Evolutionary conservation across 116 monocot species (phyloP).

Genomic region (Zostera marina): DNA sequence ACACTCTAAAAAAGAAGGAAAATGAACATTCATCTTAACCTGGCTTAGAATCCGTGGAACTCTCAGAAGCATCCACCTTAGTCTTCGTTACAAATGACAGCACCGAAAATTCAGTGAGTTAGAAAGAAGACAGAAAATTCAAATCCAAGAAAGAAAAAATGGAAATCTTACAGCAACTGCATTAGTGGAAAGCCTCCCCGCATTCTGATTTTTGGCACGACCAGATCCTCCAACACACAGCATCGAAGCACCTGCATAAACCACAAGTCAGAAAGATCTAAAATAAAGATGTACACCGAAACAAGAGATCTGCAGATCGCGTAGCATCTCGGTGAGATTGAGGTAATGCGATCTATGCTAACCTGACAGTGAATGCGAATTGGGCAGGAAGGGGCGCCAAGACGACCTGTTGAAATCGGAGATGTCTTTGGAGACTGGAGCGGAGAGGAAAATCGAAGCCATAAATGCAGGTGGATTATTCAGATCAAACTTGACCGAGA

Average conservation of each 20-base stretch:
- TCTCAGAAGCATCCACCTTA: not conserved
- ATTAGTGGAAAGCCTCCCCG: not conserved
- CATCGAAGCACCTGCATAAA: not conserved
- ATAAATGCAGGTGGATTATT: too few species aligned
- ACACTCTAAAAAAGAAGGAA: not conserved
- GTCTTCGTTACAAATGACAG: not conserved
- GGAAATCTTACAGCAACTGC: conserved; percentile 8
- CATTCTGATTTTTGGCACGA: not conserved
- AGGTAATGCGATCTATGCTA: too few species aligned
- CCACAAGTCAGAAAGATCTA: not conserved
- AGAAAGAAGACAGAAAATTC: not conserved
- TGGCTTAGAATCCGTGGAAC: conserved; percentile 4
- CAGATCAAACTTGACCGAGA: too few species aligned
- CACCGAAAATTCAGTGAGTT: not conserved
- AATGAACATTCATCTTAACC: not conserved
- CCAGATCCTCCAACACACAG: not conserved
- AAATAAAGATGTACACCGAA: too few species aligned
- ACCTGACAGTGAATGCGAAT: too few species aligned
- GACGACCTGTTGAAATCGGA: too few species aligned
- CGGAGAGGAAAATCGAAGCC: too few species aligned
- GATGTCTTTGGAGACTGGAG: too few species aligned
- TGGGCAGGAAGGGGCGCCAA: too few species aligned
- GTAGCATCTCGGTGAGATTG: too few species aligned
- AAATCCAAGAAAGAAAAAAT: conserved; percentile 1
- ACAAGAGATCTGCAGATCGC: too few species aligned